A percentile compares a stretch with the other conserved stretches of the same genome.
phyloP scores from a whole-genome alignment of 495 filamentous ascomycete species.

The Penicillium fimorum region DNA sequence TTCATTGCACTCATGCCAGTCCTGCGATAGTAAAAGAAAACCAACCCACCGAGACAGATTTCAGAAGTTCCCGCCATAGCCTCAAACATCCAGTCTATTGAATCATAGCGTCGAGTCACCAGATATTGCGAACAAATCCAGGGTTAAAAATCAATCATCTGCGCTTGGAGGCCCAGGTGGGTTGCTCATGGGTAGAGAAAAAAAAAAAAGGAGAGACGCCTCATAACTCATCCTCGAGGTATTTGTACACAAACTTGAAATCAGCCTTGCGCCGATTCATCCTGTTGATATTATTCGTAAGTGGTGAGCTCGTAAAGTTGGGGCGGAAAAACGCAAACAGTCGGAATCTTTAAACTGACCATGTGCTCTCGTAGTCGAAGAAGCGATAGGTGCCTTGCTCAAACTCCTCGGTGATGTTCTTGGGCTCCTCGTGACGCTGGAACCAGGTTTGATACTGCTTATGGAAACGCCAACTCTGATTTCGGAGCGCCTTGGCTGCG shows the following conservation, averaged over 20 bases:
- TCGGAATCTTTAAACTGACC: conserved; percentile 57
- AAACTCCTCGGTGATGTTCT: conserved; percentile 96
- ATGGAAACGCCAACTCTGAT: conserved; percentile 97
- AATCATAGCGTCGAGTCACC: conserved; percentile 3
- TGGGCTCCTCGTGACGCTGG: conserved; percentile 95
- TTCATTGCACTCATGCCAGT: conserved; percentile 29
- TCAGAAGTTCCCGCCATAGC: conserved; percentile 5
- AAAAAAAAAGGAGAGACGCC: conserved; percentile 3
- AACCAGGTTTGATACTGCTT: conserved; percentile 99
- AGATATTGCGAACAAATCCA: background rate
- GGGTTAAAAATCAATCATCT: background rate
- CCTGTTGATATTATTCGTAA: conserved; percentile 53
- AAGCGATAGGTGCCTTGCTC: conserved; percentile 98
- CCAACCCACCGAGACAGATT: background rate
- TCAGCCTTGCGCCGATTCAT: conserved; percentile 99
- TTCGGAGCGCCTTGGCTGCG: conserved; percentile 92
- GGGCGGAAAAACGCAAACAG: background rate
- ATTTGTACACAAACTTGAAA: conserved; percentile 98
- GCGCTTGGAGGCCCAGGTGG: background rate
- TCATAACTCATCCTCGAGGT: conserved; percentile 87
- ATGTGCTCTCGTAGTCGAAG: conserved; percentile 99
- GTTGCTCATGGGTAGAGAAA: conserved; percentile 11
- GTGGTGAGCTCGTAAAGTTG: conserved; percentile 6
- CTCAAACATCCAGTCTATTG: conserved; percentile 11
- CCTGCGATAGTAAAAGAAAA: conserved; percentile 10